These are phyloP conservation scores for Phytophthora melonis DNA, from an alignment of 352 stramenopile species.

Conservation along the genomic window DNA sequence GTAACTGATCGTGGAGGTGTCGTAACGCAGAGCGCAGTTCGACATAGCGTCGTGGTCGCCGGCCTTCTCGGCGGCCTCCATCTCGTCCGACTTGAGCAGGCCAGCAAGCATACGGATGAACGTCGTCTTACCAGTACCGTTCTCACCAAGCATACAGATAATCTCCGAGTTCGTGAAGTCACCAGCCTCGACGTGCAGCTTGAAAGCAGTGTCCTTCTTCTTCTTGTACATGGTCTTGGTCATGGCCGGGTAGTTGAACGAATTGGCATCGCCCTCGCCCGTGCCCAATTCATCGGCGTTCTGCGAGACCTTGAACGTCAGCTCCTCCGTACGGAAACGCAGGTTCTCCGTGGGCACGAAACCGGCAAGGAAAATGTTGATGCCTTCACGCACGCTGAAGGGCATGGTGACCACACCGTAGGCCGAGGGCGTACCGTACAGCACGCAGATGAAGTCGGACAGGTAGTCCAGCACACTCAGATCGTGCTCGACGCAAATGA, in stretches of 20 bases:
- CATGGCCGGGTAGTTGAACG: slow-evolving; percentile 98
- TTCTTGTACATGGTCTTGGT: slow-evolving; percentile 98
- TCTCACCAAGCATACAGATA: slow-evolving; percentile 99
- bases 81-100: slow-evolving; percentile 98
- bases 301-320: slow-evolving; percentile 99
- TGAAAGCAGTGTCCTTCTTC: slow-evolving; percentile 95
- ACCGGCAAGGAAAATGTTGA: slow-evolving; percentile 99
- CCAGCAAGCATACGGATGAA: slow-evolving; percentile 99
- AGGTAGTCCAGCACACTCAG: slow-evolving; percentile 99
- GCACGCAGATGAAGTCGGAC: slow-evolving; percentile 99
- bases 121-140: slow-evolving; percentile 99
- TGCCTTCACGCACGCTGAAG: slow-evolving; percentile 99
- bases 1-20: slow-evolving; percentile 94
- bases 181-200: slow-evolving; percentile 97
- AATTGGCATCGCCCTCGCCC: slow-evolving; percentile 90
- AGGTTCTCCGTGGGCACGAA: slow-evolving; percentile 99
- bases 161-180: slow-evolving; percentile 99
- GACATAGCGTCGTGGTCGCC: slow-evolving; percentile 79
- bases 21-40: slow-evolving; percentile 82
- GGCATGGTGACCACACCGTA: slow-evolving; percentile 99
- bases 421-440: slow-evolving; percentile 98
- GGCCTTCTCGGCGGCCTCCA: slow-evolving; percentile 83
- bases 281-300: slow-evolving; percentile 88
- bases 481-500: slow-evolving; percentile 99
- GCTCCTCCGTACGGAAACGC: slow-evolving; percentile 98